Base-by-base conservation (phyloP, 1,139 yeast genomes). In the Lodderomyces theae region DNA sequence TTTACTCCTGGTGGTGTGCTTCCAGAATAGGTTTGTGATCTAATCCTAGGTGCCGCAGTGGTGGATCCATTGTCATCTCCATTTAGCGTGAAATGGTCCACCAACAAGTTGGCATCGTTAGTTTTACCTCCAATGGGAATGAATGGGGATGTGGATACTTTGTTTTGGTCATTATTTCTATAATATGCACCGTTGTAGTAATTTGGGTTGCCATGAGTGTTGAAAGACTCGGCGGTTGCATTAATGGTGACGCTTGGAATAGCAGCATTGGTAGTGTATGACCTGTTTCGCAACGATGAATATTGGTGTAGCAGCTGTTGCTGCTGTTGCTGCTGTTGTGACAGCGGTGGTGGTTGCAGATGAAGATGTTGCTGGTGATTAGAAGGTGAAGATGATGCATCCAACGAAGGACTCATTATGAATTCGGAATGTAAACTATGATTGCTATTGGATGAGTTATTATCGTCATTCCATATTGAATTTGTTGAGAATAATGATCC, bases 391-490 rank as follows among this genome's bases (percentile, higher is more conserved):
- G 39, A 31, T 5, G 42, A 26, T 6, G 43, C 10, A 21, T 38
- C 34, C 18, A 42, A 35, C 15, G 38, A 34, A 6, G 48, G 49
- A 33, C 45, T 44, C 25, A 43, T 34, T 18, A 42, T 40, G 11
- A 39, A 35, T 8, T 33, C 34, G 5, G 37, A 36, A 33, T 38
- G 29, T n/a, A 25, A 25, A 26, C 37, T 42, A 16, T 33, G 34
- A 15, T 29, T 16, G 21, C 30, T 42, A n/a, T 38, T 34, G 16
- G 34, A 40, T 26, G 43, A 34, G 25, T 39, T 26, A 17, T 17
- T 34, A 10, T 64, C 77, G 57, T 72, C 77, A 48, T 72, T 72
- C 77, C 77, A 72, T 41, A 72, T 72, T 36, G 75, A 69, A 48
- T 68, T 64, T 5, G 72, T 63, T 25, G 73, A 66, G 44, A 71